These are phyloP conservation scores for Tuber calosporum DNA, from an alignment of 495 filamentous ascomycete species.

Conservation along the genomic window DNA sequence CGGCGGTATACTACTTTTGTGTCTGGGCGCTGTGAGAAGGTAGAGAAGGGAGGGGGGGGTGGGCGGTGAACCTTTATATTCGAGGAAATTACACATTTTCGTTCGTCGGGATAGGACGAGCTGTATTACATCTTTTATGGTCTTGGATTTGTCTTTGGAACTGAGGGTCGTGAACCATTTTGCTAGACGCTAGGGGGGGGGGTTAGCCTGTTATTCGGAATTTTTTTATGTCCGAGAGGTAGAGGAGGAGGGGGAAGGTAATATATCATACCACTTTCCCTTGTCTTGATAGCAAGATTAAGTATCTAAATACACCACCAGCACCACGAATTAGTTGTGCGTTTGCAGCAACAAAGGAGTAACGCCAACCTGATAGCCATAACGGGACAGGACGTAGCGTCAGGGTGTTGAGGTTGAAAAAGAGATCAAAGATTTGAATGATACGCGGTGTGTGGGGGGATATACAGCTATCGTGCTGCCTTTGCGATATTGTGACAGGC, in stretches of 20 bases:
- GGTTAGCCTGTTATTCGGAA: conserved; percentile 42
- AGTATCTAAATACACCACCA: conserved; percentile 56
- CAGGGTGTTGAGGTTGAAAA: neutral
- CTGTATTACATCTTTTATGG: conserved; percentile 98
- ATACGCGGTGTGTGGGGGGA: neutral
- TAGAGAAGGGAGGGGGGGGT: neutral
- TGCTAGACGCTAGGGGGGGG: conserved; percentile 67
- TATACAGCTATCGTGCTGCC: neutral
- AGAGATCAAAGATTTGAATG: neutral
- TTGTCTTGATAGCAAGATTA: conserved; percentile 94
- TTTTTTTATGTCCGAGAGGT: conserved; percentile 39
- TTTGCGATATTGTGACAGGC: neutral
- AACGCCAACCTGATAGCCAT: conserved; percentile 14
- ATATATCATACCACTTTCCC: conserved; percentile 81
- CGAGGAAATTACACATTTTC: conserved; percentile 99
- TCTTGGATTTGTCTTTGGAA: conserved; percentile 98
- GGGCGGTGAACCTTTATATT: conserved; percentile 81
- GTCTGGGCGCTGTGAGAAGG: conserved; percentile 52
- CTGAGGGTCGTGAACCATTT: conserved; percentile 99
- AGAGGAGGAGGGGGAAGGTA: conserved; percentile 8
- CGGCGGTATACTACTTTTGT: conserved; percentile 97
- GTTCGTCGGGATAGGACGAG: conserved; percentile 91
- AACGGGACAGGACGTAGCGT: neutral
- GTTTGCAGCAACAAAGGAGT: neutral
- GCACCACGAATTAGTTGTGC: neutral